phyloP scores from a whole-genome alignment of 2,329 filamentous ascomycete species.

The Colletotrichum sp. region DNA sequence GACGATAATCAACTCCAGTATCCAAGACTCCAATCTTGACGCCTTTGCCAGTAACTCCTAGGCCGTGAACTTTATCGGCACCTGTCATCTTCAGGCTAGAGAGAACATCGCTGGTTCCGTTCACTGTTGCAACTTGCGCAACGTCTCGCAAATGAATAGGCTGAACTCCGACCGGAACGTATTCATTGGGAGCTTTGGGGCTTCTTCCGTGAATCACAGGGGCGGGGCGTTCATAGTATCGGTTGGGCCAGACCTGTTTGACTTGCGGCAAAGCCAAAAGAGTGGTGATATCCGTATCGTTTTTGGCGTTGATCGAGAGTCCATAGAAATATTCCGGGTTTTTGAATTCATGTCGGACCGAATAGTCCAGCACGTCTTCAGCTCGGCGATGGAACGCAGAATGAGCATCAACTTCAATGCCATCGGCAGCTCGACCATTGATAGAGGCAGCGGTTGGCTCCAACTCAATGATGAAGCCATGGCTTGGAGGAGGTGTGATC shows the following conservation, averaged over 20 bases:
- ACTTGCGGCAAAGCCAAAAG: slow-evolving; percentile 17
- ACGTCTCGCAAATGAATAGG: background rate
- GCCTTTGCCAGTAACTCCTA: slow-evolving; percentile 41
- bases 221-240: slow-evolving; percentile 9
- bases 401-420: background rate
- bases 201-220: background rate
- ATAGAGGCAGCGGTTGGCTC: background rate
- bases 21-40: slow-evolving; percentile 44
- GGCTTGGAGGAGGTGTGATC: background rate
- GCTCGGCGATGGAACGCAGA: slow-evolving; percentile 11
- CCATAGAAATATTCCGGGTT: slow-evolving; percentile 21
- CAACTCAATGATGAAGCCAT: slow-evolving; percentile 12
- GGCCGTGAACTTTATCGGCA: slow-evolving; percentile 40
- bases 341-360: slow-evolving; percentile 19
- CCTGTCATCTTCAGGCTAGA: slow-evolving; percentile 31
- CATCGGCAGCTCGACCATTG: background rate
- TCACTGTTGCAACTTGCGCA: slow-evolving; percentile 1
- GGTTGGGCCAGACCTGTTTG: slow-evolving; percentile 21
- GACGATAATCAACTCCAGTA: slow-evolving; percentile 44
- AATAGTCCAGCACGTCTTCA: slow-evolving; percentile 4
- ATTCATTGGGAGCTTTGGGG: background rate
- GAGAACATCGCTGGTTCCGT: slow-evolving; percentile 3
- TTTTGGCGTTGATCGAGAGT: slow-evolving; percentile 18
- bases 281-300: background rate
- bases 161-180: background rate